These are phyloP conservation scores for Saccharomycopsis hybrid DNA, from an alignment of 1,139 yeast genomes.

Conservation along the genomic window DNA sequence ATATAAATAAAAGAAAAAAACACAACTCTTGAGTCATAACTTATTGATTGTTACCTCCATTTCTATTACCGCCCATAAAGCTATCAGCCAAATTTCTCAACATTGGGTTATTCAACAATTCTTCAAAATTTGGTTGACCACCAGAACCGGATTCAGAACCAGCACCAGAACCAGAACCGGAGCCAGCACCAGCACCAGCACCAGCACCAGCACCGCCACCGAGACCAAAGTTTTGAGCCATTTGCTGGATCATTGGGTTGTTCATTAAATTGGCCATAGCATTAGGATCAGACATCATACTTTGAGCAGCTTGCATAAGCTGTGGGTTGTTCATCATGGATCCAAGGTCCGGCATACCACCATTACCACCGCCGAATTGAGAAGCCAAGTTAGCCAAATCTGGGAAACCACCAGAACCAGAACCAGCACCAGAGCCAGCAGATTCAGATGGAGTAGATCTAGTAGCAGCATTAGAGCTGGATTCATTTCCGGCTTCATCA, in stretches of 20 bases:
- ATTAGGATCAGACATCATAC: conserved; percentile 84
- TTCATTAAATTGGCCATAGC: conserved; percentile 72
- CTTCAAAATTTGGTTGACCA: conserved; percentile 55
- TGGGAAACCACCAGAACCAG: conserved; percentile 52
- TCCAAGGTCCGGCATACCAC: conserved; percentile 50
- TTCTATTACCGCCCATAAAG: conserved; percentile 28
- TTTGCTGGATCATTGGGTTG: conserved; percentile 71
- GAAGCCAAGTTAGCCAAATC: conserved; percentile 48
- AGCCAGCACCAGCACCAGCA: conserved; percentile 31
- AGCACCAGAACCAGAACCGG: conserved; percentile 20
- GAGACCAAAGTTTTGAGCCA: conserved; percentile 65
- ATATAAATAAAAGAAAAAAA: no score
- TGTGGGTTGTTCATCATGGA: conserved; percentile 84
- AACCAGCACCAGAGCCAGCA: conserved; percentile 25
- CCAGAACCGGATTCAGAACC: conserved; percentile 33
- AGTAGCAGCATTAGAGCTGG: conserved; percentile 27
- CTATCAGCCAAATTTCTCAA: conserved; percentile 58
- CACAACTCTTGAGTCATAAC: no score
- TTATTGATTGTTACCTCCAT: conserved; percentile 1
- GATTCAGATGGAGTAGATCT: conserved; percentile 28
- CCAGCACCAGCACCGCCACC: conserved; percentile 34
- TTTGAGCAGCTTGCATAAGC: conserved; percentile 87
- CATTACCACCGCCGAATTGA: conserved; percentile 59
- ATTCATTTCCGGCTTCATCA: conserved; percentile 44
- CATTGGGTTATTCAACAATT: conserved; percentile 76